Conservation (phyloP, 2,329 filamentous ascomycete genomes). For the Colletotrichum falcatum region DNA sequence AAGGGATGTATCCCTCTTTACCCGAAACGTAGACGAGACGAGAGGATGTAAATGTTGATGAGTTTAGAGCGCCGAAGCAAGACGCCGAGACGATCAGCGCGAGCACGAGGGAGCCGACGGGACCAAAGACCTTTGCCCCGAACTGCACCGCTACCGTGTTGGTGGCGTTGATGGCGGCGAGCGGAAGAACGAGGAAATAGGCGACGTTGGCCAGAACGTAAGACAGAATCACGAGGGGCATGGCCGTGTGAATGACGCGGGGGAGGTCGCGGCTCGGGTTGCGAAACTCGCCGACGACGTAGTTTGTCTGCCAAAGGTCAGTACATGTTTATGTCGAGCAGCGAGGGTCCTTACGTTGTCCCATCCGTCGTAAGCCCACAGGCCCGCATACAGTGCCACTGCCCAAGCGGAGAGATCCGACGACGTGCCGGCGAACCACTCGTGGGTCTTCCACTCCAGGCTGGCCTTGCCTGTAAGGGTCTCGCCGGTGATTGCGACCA, state of each 20-base stretch:
- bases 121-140: conserved; percentile 88
- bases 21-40: conserved; percentile 93
- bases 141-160: conserved; percentile 98
- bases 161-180: conserved; percentile 81
- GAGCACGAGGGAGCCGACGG: conserved; percentile 82
- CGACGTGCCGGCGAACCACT: conserved; percentile 91
- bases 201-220: conserved; percentile 93
- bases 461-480: conserved; percentile 82
- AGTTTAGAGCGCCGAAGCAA: conserved; percentile 95
- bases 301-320: conserved; percentile 78
- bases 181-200: conserved; percentile 93
- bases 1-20: conserved; percentile 93
- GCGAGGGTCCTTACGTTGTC: conserved; percentile 80
- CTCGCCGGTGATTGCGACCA: conserved; percentile 88
- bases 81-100: conserved; percentile 91
- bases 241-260: conserved; percentile 94
- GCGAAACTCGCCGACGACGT: conserved; percentile 96
- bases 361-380: conserved; percentile 99
- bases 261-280: conserved; percentile 91
- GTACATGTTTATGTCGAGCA: conserved; percentile 32
- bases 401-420: conserved; percentile 88
- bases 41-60: conserved; percentile 91
- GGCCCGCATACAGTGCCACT: conserved; percentile 91
- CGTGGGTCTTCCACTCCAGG: conserved; percentile 85
- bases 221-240: conserved; percentile 90